Percentiles rank a stretch among this genome's conserved stretches.
Conservation (phyloP, 164 flowering plant species). For the Amborella trichopoda region DNA sequence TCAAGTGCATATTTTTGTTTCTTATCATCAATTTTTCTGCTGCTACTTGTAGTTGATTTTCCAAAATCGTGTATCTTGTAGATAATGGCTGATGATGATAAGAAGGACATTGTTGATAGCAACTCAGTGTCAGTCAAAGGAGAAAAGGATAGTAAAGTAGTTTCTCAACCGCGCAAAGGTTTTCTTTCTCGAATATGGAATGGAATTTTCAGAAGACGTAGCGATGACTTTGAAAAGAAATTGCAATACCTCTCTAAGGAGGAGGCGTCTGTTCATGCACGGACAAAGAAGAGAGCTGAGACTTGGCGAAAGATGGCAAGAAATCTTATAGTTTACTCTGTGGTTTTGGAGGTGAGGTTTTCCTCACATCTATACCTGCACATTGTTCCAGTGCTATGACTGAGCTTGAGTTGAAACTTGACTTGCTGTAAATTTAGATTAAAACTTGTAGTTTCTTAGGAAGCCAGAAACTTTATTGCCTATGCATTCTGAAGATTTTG, state of each 20-base stretch:
- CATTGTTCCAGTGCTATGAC: no score
- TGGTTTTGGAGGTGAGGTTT: conserved; percentile 54
- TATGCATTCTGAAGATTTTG: no score
- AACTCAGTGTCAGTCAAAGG: not conserved
- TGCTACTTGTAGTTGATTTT: no score
- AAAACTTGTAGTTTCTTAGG: no score
- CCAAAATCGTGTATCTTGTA: not conserved
- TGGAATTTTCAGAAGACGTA: conserved; percentile 36
- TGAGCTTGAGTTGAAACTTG: no score
- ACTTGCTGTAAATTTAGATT: no score
- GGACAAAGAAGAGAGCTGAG: conserved; percentile 51
- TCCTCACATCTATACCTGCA: no score
- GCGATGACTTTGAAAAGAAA: conserved; percentile 80
- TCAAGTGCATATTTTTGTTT: no score
- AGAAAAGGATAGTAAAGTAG: conserved; percentile 1
- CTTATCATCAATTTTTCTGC: no score
- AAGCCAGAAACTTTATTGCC: no score
- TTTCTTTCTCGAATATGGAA: conserved; percentile 61
- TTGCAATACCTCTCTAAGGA: conserved; percentile 66
- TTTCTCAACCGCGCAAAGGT: conserved; percentile 20
- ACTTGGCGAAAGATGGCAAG: conserved; percentile 38
- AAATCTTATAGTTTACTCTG: conserved; percentile 45
- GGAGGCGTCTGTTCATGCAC: conserved; percentile 55
- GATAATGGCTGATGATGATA: conserved; percentile 12
- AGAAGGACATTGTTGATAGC: conserved; percentile 1